Conservation (phyloP, 176 grass and related monocot species). For the Carex scoparia region DNA sequence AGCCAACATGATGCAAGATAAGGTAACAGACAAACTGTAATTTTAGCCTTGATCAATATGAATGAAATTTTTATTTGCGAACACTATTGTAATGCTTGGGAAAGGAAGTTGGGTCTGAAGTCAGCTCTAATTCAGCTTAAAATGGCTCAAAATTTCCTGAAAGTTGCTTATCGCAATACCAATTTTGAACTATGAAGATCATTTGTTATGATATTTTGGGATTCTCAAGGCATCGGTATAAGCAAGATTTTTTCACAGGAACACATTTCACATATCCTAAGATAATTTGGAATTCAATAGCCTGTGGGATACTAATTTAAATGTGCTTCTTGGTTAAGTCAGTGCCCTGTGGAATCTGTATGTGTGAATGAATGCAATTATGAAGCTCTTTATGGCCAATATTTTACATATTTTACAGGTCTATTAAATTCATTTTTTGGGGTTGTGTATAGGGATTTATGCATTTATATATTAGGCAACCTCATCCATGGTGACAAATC, state of each 20-base stretch:
- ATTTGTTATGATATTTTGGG: constrained; percentile 3
- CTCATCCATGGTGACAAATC: not conserved
- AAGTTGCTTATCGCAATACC: not conserved
- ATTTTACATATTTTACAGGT: constrained; percentile 2
- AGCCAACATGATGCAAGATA: constrained; percentile 53
- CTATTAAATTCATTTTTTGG: not conserved
- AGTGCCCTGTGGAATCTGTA: not conserved
- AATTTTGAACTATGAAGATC: not conserved
- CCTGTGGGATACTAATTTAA: constrained; percentile 15
- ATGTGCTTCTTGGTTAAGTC: not conserved
- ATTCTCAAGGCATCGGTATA: not conserved
- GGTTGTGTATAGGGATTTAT: not conserved
- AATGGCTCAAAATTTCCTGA: not conserved
- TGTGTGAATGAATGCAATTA: not conserved
- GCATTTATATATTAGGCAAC: not conserved
- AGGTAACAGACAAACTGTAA: constrained; percentile 41
- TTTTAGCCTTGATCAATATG: not conserved
- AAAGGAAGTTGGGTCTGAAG: not conserved
- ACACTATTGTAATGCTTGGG: not conserved
- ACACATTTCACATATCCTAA: not conserved
- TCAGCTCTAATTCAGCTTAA: not conserved
- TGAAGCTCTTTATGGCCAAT: constrained; percentile 4
- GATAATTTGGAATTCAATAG: constrained; percentile 9
- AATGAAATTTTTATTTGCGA: not conserved
- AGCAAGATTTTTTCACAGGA: not conserved